These are phyloP conservation scores for Arthroderma sp. DNA, from an alignment of 2,329 filamentous ascomycete genomes.

Conservation along the genomic window DNA sequence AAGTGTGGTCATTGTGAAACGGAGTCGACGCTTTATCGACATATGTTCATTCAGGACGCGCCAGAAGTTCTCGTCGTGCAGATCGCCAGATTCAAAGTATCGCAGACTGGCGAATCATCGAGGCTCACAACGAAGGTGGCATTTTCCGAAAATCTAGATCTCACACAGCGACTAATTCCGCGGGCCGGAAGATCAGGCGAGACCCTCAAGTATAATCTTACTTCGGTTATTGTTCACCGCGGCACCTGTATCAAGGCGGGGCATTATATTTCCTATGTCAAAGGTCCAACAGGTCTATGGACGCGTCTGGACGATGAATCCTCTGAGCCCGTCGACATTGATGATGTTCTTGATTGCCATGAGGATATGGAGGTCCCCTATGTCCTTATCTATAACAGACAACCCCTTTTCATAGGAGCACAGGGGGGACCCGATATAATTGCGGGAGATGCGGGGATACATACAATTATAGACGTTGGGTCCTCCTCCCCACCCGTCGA, in stretches of 20 bases:
- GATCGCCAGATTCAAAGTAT: constrained; percentile 8
- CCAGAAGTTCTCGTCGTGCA: constrained; percentile 13
- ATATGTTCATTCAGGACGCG: constrained; percentile 10
- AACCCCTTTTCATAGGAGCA: background rate
- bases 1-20: constrained; percentile 5
- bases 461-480: background rate
- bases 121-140: constrained; percentile 1
- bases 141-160: constrained; percentile 11
- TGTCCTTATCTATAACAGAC: constrained; percentile 9
- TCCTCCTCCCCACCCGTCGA: background rate
- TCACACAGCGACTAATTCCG: constrained; percentile 9
- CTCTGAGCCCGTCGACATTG: background rate
- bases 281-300: constrained; percentile 10
- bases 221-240: constrained; percentile 8
- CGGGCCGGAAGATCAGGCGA: background rate
- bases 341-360: background rate
- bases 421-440: background rate
- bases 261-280: constrained; percentile 11
- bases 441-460: background rate
- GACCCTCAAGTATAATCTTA: constrained; percentile 8
- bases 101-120: background rate
- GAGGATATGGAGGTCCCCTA: background rate
- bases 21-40: background rate
- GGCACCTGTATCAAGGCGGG: constrained; percentile 1
- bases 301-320: constrained; percentile 5